Evolutionary conservation across 2,329 filamentous ascomycete genomes (phyloP).

Genomic region (Pseudogymnoascus sp.): DNA sequence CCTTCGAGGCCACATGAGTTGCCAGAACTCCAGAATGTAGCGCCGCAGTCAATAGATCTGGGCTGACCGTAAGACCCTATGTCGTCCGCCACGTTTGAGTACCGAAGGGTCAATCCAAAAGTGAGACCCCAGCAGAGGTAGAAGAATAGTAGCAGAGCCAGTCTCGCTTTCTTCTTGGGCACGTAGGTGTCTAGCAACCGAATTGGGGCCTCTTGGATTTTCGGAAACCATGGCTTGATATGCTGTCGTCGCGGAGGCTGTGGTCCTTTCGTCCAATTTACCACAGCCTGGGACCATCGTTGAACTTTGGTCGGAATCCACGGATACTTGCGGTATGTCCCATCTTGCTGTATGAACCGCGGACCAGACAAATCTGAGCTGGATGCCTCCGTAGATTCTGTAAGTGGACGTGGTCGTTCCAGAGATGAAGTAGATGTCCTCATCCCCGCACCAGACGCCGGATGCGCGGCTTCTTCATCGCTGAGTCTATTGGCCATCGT

Average conservation of each 20-base stretch:
- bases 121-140: slow-evolving; percentile 59
- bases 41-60: slow-evolving; percentile 55
- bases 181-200: slow-evolving; percentile 53
- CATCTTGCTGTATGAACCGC: slow-evolving; percentile 50
- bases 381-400: background rate
- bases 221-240: slow-evolving; percentile 55
- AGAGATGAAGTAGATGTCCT: slow-evolving; percentile 14
- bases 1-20: slow-evolving; percentile 70
- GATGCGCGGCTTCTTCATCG: slow-evolving; percentile 21
- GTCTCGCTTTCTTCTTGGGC: slow-evolving; percentile 49
- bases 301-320: slow-evolving; percentile 52
- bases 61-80: slow-evolving; percentile 61
- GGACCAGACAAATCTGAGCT: slow-evolving; percentile 31
- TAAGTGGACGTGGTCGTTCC: background rate
- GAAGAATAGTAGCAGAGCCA: slow-evolving; percentile 49
- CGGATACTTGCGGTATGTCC: slow-evolving; percentile 37
- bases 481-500: slow-evolving; percentile 8
- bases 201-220: slow-evolving; percentile 58
- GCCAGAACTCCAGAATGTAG: slow-evolving; percentile 60
- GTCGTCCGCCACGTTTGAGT: slow-evolving; percentile 49
- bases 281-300: slow-evolving; percentile 35
- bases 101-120: slow-evolving; percentile 60
- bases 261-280: slow-evolving; percentile 48
- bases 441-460: slow-evolving; percentile 14
- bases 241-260: slow-evolving; percentile 40